A percentile compares a stretch with the other conserved stretches of the same genome.
Conservation (phyloP, 2,329 filamentous ascomycete genomes). For the Fusarium sp. region DNA sequence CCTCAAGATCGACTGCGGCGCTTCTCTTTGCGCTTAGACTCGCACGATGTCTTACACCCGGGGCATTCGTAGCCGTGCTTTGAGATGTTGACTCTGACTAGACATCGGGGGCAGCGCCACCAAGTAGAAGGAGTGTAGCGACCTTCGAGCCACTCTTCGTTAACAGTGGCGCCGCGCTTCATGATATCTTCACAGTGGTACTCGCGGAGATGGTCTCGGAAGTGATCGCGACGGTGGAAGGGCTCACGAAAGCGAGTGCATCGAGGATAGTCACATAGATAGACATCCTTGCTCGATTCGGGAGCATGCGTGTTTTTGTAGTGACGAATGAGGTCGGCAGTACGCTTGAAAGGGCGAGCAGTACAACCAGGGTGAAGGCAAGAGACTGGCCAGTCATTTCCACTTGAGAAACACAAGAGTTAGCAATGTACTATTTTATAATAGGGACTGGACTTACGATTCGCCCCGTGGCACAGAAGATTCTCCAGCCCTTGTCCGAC, state of each 20-base stretch:
- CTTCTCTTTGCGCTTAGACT: constrained; percentile 53
- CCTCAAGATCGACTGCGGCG: constrained; percentile 41
- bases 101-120: constrained; percentile 66
- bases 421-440: not conserved
- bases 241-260: constrained; percentile 58
- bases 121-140: constrained; percentile 54
- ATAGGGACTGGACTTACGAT: constrained; percentile 17
- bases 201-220: constrained; percentile 65
- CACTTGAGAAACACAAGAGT: constrained; percentile 16
- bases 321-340: constrained; percentile 65
- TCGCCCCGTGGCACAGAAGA: constrained; percentile 15
- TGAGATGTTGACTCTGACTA: constrained; percentile 55
- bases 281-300: constrained; percentile 53
- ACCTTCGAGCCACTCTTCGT: constrained; percentile 52
- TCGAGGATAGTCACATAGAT: constrained; percentile 61
- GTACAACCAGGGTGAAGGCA: constrained; percentile 56
- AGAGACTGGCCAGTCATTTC: constrained; percentile 48
- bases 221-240: constrained; percentile 66
- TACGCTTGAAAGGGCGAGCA: constrained; percentile 59
- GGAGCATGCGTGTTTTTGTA: constrained; percentile 59
- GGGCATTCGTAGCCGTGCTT: constrained; percentile 57
- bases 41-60: constrained; percentile 58
- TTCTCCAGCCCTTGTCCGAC: not conserved
- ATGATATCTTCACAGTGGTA: constrained; percentile 65
- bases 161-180: constrained; percentile 54